phyloP scores from a whole-genome alignment of 2,329 filamentous ascomycete species.

The Hymenoscyphus repandus region DNA sequence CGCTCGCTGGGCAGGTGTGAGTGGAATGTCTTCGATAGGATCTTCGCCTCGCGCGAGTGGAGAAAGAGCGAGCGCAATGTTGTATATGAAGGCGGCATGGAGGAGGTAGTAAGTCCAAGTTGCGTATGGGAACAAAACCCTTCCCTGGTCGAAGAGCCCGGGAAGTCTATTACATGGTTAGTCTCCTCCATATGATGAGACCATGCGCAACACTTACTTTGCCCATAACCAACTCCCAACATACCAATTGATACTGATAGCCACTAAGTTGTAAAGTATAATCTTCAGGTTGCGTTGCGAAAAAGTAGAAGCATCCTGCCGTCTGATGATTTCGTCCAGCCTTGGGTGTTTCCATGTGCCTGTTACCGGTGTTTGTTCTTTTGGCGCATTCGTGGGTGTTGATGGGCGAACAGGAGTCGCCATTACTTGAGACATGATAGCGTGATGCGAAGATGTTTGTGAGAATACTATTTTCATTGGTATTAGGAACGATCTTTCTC shows the following conservation, averaged over 20 bases:
- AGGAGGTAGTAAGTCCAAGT: constrained; percentile 38
- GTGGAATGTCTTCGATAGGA: constrained; percentile 78
- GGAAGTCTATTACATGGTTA: constrained; percentile 26
- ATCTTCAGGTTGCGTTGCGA: constrained; percentile 68
- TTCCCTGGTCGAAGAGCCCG: constrained; percentile 18
- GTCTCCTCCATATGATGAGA: not conserved
- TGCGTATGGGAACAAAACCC: constrained; percentile 22
- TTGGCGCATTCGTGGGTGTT: constrained; percentile 17
- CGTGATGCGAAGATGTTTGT: not conserved
- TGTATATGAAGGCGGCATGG: constrained; percentile 58
- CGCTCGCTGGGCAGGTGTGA: constrained; percentile 82
- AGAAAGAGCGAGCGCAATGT: constrained; percentile 64
- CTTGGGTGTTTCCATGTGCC: constrained; percentile 90
- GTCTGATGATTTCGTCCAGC: constrained; percentile 77
- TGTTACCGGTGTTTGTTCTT: constrained; percentile 33
- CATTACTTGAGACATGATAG: constrained; percentile 2
- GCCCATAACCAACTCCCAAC: constrained; percentile 34
- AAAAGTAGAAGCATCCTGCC: constrained; percentile 75
- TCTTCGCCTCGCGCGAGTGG: constrained; percentile 71
- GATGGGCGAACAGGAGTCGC: constrained; percentile 21
- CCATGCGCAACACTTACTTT: constrained; percentile 15
- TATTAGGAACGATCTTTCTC: not conserved
- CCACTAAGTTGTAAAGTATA: constrained; percentile 61
- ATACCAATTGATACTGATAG: constrained; percentile 45
- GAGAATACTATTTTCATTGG: not conserved